Conservation (phyloP, 345 rosid species). For the Dipteronia dyeriana region DNA sequence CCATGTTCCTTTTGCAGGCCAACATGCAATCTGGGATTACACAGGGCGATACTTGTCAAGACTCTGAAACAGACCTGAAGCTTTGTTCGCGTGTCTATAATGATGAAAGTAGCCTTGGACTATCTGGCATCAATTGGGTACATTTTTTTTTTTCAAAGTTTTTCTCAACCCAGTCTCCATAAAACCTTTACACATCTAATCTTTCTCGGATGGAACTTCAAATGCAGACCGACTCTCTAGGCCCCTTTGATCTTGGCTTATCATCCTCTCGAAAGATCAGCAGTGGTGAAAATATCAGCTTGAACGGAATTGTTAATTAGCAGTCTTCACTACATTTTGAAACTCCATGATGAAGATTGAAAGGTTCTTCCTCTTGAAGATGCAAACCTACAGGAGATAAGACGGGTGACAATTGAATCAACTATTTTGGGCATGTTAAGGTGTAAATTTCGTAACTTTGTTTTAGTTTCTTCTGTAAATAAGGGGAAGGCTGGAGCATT, state of each 20-base stretch:
- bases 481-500: background rate
- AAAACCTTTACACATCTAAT: background rate
- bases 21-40: conserved; percentile 35
- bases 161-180: background rate
- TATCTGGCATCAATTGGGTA: conserved; percentile 95
- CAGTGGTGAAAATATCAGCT: conserved; percentile 44
- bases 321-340: background rate
- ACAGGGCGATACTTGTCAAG: conserved; percentile 36
- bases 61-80: conserved; percentile 43
- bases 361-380: conserved; percentile 3
- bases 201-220: background rate
- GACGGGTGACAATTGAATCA: background rate
- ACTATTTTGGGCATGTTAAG: background rate
- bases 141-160: background rate
- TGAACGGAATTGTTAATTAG: conserved; percentile 36
- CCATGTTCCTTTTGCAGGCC: conserved; percentile 34
- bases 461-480: background rate
- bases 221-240: conserved; percentile 73
- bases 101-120: conserved; percentile 84
- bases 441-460: background rate
- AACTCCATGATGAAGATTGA: background rate
- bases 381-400: conserved; percentile 4
- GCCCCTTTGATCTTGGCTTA: conserved; percentile 81
- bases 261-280: conserved; percentile 55
- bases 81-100: conserved; percentile 43